phyloP scores from a whole-genome alignment of 116 monocot species.

The Dioscorea cayenensis region DNA sequence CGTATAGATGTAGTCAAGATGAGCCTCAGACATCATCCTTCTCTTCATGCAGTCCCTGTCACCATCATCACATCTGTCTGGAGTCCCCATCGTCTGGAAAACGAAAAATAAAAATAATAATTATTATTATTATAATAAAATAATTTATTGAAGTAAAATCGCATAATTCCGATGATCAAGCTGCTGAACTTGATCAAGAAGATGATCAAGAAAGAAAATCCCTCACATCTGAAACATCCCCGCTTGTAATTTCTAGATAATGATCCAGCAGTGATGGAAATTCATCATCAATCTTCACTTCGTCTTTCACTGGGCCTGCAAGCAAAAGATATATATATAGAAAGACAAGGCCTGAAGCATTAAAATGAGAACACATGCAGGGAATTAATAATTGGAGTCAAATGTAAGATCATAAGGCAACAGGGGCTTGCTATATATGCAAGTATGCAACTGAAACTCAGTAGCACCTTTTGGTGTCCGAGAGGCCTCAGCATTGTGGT shows the following conservation, averaged over 20 bases:
- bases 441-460: no score
- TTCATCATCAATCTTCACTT: not conserved
- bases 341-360: no score
- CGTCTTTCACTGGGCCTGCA: not conserved
- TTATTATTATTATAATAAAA: not conserved
- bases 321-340: not conserved
- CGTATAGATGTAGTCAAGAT: constrained; percentile 27
- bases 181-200: no score
- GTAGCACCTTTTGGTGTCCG: not conserved
- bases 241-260: not conserved
- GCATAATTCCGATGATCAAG: not conserved
- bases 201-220: not conserved
- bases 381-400: no score
- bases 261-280: not conserved
- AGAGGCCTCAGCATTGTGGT: constrained; percentile 1
- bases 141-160: not conserved
- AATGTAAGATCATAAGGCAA: no score
- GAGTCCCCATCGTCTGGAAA: constrained; percentile 1
- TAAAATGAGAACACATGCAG: no score
- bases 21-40: constrained; percentile 16
- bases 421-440: no score
- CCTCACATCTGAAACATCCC: not conserved
- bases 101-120: not conserved
- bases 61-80: not conserved
- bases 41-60: constrained; percentile 7